A percentile compares a stretch with the other conserved stretches of the same genome.
Evolutionary conservation across 2,329 filamentous ascomycete species (phyloP).

Genomic region (Catunica adiposa): DNA sequence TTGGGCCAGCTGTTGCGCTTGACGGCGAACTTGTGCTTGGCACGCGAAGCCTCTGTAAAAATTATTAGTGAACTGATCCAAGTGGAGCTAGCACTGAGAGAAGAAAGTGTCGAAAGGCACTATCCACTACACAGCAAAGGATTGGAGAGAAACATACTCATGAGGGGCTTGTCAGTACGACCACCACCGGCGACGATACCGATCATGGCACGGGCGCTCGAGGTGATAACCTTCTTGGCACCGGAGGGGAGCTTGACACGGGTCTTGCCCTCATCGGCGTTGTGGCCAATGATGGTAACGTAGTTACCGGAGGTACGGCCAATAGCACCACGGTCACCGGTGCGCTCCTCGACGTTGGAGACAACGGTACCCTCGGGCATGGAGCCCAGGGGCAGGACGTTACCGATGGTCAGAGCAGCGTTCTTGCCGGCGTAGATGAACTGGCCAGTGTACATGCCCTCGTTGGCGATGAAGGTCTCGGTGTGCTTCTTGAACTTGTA

Average conservation of each 20-base stretch:
- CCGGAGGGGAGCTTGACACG: constrained; percentile 98
- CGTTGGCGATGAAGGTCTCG: constrained; percentile 99
- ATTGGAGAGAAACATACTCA: constrained; percentile 45
- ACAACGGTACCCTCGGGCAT: constrained; percentile 99
- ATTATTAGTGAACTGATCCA: constrained; percentile 12
- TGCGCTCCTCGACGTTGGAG: constrained; percentile 98
- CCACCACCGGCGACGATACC: constrained; percentile 98
- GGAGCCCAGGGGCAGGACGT: constrained; percentile 84
- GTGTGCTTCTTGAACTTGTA: constrained; percentile 96
- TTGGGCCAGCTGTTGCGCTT: constrained; percentile 99
- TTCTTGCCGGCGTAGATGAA: constrained; percentile 99
- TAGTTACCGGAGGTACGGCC: constrained; percentile 99
- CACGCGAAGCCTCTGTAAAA: constrained; percentile 78
- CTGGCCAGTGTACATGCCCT: constrained; percentile 99
- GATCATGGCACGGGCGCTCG: constrained; percentile 89
- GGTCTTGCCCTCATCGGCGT: constrained; percentile 98
- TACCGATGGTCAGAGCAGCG: constrained; percentile 89
- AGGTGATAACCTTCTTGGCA: constrained; percentile 97
- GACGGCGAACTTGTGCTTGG: constrained; percentile 99
- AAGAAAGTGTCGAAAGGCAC: constrained; percentile 30
- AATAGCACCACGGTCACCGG: constrained; percentile 88
- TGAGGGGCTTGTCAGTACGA: constrained; percentile 97
- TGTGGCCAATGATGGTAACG: constrained; percentile 94
- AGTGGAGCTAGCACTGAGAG: neutral
- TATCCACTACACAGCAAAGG: neutral